These are phyloP conservation scores for Isatis tinctoria DNA, from an alignment of 345 rosid genomes.

Conservation along the genomic window DNA sequence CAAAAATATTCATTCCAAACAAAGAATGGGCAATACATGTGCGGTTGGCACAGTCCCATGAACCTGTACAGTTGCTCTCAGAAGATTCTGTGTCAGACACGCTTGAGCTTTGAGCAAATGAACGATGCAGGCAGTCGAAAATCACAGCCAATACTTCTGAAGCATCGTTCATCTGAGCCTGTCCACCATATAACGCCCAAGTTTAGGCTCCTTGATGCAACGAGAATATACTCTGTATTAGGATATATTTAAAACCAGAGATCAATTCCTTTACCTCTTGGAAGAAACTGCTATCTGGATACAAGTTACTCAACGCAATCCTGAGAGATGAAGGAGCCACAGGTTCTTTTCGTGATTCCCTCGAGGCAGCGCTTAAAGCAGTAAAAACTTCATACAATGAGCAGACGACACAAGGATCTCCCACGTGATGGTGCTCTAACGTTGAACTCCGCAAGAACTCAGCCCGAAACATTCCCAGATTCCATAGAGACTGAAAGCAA, in stretches of 20 bases:
- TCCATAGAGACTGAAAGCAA: conserved; percentile 84
- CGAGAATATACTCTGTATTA: neutral
- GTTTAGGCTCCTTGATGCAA: conserved; percentile 6
- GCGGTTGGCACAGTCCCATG: conserved; percentile 75
- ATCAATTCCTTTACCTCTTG: conserved; percentile 61
- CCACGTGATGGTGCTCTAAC: conserved; percentile 77
- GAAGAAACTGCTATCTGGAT: conserved; percentile 86
- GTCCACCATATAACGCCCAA: conserved; percentile 27
- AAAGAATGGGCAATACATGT: conserved; percentile 80
- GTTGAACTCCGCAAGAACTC: conserved; percentile 76
- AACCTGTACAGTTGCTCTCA: conserved; percentile 55
- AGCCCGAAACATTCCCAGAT: conserved; percentile 69
- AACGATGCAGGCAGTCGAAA: conserved; percentile 86
- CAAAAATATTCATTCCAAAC: conserved; percentile 87
- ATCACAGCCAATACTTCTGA: conserved; percentile 90
- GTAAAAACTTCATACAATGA: conserved; percentile 67
- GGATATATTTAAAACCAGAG: neutral
- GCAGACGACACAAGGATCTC: conserved; percentile 94
- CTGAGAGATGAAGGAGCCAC: conserved; percentile 87
- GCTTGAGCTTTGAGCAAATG: conserved; percentile 56
- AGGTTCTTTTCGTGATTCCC: conserved; percentile 57
- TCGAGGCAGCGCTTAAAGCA: conserved; percentile 59
- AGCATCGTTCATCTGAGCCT: conserved; percentile 99
- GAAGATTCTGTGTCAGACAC: conserved; percentile 60
- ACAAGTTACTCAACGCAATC: conserved; percentile 83